Base-by-base conservation (phyloP, 495 filamentous ascomycete genomes). In the Haplographium delicatum region DNA sequence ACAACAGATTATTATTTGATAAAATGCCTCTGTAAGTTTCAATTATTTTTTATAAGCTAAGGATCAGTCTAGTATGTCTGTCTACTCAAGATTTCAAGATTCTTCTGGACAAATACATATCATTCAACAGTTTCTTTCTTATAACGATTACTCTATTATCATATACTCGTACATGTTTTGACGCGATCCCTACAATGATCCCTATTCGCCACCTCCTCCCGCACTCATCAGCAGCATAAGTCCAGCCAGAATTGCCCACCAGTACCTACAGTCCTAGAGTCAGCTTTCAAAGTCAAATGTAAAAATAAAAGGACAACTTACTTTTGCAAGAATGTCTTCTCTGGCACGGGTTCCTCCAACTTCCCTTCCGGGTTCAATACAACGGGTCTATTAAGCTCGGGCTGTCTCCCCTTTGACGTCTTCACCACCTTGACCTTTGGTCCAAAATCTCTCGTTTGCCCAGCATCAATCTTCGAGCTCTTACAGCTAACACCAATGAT, bases 301-400 rank as follows among this genome's bases (percentile, higher is more conserved):
- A 11, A 9, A 31, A 23, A 35, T 18, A 25, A 39, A 53, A 26
- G 10, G 38, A 34, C 20, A 37, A 75, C 74, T 60, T 68, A 86
- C 82, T 85, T 86, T 65, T 88, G 84, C 38, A 88, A 63, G 54
- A 87, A 79, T 0, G 72, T 72, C 74, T 86, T 87, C 74, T 87
- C 81, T 19, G 58, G 49, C 56, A 68, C 69, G 48, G 66, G 59
- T 62, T 67, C 73, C 39, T 67, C 73, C 37, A 74, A 63, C 65
- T 72, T 81, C 8, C 84, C 84, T 57, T 85, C 79, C 0, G 74
- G 61, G 49, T 68, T 74, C 49, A 87, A 56, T 34, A 86, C 79
- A 3, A 88, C 67, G 2, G 84, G 82, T 60, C 73, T 81, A 57
- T 86, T 86, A 55, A 86, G 63, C 44, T 70, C 68, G 1, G 81